A percentile compares a stretch with the other conserved stretches of the same genome.
These are phyloP conservation scores for Geosmithia flava DNA, from an alignment of 2,329 filamentous ascomycete genomes.

Conservation along the genomic window DNA sequence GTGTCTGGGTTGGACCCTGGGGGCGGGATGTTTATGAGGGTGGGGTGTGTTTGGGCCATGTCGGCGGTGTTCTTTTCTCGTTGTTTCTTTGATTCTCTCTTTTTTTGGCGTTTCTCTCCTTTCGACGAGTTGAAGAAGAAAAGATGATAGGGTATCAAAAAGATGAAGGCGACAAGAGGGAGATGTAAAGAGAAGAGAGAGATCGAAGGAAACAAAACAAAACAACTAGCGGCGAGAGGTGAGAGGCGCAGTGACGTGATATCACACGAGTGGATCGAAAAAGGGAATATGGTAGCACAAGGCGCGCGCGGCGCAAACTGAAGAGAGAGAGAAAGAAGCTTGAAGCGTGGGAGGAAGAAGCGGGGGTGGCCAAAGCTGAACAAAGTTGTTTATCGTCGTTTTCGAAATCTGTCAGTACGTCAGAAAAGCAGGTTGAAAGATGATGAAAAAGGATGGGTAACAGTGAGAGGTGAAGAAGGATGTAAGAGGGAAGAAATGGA, in stretches of 20 bases:
- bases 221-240: too few relatives aligned
- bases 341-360: neutral
- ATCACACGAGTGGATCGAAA: too few relatives aligned
- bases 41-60: slow-evolving; percentile 40
- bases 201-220: too few relatives aligned
- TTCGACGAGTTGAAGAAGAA: too few relatives aligned
- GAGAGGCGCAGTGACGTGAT: too few relatives aligned
- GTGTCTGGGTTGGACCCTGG: slow-evolving; percentile 74
- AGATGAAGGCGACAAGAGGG: too few relatives aligned
- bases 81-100: neutral
- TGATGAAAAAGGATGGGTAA: neutral
- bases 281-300: too few relatives aligned
- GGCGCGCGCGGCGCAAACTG: too few relatives aligned
- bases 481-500: neutral
- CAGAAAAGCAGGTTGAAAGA: too few relatives aligned
- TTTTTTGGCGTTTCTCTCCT: neutral
- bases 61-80: neutral
- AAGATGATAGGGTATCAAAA: too few relatives aligned
- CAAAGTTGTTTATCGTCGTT: neutral
- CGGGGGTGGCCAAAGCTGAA: neutral
- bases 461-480: neutral
- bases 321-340: neutral
- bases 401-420: too few relatives aligned
- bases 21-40: slow-evolving; percentile 73
- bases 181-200: too few relatives aligned